Conservation (phyloP, 106 monocot species). For the Amphibolis antarctica region DNA sequence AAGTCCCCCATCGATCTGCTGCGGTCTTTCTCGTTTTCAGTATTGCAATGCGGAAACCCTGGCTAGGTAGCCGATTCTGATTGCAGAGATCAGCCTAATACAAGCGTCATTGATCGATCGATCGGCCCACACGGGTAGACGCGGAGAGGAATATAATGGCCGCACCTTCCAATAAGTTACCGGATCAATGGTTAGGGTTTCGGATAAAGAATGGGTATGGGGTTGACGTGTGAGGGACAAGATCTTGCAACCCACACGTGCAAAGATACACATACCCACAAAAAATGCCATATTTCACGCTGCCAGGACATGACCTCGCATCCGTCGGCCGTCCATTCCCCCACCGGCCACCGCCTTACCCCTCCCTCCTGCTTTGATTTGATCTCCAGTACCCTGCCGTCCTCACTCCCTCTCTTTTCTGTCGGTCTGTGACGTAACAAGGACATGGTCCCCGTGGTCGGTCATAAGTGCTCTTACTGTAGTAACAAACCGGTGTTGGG, state of each 20-base stretch:
- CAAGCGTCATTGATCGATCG: too few relatives aligned
- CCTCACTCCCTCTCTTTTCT: neutral
- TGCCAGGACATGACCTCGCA: constrained; percentile 10
- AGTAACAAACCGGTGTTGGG: neutral
- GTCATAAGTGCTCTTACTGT: neutral
- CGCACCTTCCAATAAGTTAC: too few relatives aligned
- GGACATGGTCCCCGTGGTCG: neutral
- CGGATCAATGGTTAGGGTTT: too few relatives aligned
- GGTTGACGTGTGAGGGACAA: constrained; percentile 1
- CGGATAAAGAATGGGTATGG: neutral
- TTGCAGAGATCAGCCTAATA: neutral
- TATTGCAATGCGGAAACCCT: neutral
- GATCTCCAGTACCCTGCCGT: neutral
- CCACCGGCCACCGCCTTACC: constrained; percentile 11
- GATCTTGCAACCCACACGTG: constrained; percentile 9
- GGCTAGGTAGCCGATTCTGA: too few relatives aligned
- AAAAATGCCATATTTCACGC: constrained; percentile 10
- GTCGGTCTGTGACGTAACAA: neutral
- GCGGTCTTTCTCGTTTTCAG: neutral
- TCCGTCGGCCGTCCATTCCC: constrained; percentile 7
- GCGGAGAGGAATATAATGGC: neutral
- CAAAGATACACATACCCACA: constrained; percentile 10
- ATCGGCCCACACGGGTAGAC: neutral
- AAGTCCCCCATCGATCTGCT: too few relatives aligned
- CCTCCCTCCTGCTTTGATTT: neutral